Evolutionary conservation across 2,329 filamentous ascomycete genomes (phyloP).

Genomic region (Nannizziopsis barbatae): DNA sequence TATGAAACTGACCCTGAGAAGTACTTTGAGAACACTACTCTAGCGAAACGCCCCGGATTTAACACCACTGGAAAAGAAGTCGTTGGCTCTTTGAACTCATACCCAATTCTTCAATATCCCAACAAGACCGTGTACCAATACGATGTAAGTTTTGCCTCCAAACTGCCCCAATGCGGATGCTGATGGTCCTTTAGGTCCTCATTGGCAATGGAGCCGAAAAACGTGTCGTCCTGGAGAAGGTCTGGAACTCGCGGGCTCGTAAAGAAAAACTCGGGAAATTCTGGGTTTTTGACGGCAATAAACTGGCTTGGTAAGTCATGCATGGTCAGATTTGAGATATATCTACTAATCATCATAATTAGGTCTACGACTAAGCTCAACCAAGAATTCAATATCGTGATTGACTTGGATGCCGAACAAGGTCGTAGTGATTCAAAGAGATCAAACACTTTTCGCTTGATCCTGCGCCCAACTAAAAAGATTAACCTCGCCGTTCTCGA

Average conservation of each 20-base stretch:
- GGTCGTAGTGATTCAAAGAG: slow-evolving; percentile 32
- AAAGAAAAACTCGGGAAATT: slow-evolving; percentile 44
- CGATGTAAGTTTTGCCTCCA: slow-evolving; percentile 51
- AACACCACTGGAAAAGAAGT: slow-evolving; percentile 49
- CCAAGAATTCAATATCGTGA: slow-evolving; percentile 43
- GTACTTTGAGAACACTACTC: slow-evolving; percentile 20
- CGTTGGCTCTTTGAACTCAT: slow-evolving; percentile 59
- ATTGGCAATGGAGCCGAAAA: slow-evolving; percentile 55
- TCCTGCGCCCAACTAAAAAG: slow-evolving; percentile 52
- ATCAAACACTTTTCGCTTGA: slow-evolving; percentile 48
- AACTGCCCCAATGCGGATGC: not conserved
- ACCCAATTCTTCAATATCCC: slow-evolving; percentile 52
- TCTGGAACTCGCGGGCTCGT: slow-evolving; percentile 58
- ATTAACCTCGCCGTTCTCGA: slow-evolving; percentile 58
- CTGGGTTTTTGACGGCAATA: slow-evolving; percentile 73
- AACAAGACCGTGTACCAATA: slow-evolving; percentile 64
- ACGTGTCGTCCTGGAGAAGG: slow-evolving; percentile 57
- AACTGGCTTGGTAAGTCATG: slow-evolving; percentile 63
- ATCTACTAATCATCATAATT: slow-evolving; percentile 12
- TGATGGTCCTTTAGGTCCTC: slow-evolving; percentile 44
- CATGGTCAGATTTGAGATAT: not conserved
- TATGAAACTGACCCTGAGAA: slow-evolving; percentile 14
- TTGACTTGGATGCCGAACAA: slow-evolving; percentile 64
- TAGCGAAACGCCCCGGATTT: slow-evolving; percentile 42
- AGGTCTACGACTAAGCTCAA: slow-evolving; percentile 31